Evolutionary conservation across 1,139 yeast species (phyloP).

Genomic region (Protomyces pachydermus): DNA sequence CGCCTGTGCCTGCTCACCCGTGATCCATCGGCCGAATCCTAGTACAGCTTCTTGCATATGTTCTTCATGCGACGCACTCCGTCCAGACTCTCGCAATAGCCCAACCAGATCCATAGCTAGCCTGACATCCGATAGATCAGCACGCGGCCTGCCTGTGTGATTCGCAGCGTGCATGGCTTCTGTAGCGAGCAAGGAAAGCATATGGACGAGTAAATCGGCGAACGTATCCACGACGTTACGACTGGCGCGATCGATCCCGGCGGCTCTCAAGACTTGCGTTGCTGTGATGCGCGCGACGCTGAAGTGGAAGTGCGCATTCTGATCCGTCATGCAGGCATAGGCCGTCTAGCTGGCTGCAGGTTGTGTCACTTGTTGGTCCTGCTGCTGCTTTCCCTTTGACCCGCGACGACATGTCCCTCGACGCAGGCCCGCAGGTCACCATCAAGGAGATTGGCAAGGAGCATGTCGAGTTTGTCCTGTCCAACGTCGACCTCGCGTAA

Average conservation of each 20-base stretch:
- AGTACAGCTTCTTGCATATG: constrained; percentile 38
- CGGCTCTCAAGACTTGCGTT: constrained; percentile 56
- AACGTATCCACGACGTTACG: constrained; percentile 58
- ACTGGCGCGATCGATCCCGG: constrained; percentile 67
- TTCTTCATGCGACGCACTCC: constrained; percentile 36
- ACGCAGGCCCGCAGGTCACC: constrained; percentile 69
- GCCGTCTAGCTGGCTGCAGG: background rate
- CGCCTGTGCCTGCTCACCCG: constrained; percentile 29
- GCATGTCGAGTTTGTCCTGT: constrained; percentile 81
- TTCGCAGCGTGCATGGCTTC: constrained; percentile 41
- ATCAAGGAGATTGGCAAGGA: constrained; percentile 81
- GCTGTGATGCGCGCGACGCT: constrained; percentile 28
- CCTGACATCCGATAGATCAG: constrained; percentile 46
- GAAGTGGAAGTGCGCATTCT: constrained; percentile 26
- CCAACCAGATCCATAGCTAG: constrained; percentile 62
- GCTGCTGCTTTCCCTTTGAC: background rate
- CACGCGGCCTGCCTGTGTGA: constrained; percentile 43
- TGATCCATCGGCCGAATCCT: constrained; percentile 53
- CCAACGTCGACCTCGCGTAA: constrained; percentile 75
- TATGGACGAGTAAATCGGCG: constrained; percentile 59
- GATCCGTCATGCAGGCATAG: constrained; percentile 10
- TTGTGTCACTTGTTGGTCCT: background rate
- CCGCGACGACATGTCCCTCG: constrained; percentile 31
- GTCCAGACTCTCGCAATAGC: constrained; percentile 42
- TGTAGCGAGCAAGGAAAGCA: constrained; percentile 47